Base-by-base conservation (phyloP, 306 rosid species). In the Luffa aegyptiaca region DNA sequence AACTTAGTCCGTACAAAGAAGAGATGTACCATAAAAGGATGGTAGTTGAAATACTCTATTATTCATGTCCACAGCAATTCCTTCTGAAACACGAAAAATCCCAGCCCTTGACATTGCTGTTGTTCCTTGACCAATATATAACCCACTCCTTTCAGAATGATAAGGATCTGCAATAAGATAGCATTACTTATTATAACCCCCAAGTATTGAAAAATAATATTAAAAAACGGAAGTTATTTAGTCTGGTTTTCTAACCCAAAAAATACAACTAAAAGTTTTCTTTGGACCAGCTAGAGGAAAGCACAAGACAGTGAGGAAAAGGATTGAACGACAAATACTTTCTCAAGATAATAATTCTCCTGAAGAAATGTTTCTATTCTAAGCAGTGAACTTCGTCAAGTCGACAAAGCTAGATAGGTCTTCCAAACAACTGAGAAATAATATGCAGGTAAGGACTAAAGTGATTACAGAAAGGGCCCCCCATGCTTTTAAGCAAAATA, bases 21-120 rank as follows among this genome's bases (percentile, higher is more conserved):
- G 59, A 83, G 84, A 84, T 52, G 81, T 94, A 95, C 98, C 90
- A 81, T 84, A 86, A 86, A 92, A 91, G 42, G 98, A 95, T 83
- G 90, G 92, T 56, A 95, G 94, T 78, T 90, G 82, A 77, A 85
- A 92, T 81, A 95, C 92, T 91, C 97, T 88, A 35, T 89, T 80
- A 81, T 81, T 86, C 91, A 92, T 90, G 73, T 95, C 93, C 88
- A 95, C 95, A 36, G 97, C 93, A 84, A 95, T 79, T 84, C 98
- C 97, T 85, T 87, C 85, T 35, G 84, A 51, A 80, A 77, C 90
- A 48, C 97, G 90, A 61, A 95, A 92, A 80, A 92, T 86, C 48
- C 97, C 93, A 76, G 98, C 89, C 92, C 98, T 92, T 68, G 97
- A 91, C 92, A 92, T 56, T 92, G 86, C 86, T 21, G 98, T 83